Conservation (phyloP, 2,329 filamentous ascomycete species). For the Penicillium sp. region DNA sequence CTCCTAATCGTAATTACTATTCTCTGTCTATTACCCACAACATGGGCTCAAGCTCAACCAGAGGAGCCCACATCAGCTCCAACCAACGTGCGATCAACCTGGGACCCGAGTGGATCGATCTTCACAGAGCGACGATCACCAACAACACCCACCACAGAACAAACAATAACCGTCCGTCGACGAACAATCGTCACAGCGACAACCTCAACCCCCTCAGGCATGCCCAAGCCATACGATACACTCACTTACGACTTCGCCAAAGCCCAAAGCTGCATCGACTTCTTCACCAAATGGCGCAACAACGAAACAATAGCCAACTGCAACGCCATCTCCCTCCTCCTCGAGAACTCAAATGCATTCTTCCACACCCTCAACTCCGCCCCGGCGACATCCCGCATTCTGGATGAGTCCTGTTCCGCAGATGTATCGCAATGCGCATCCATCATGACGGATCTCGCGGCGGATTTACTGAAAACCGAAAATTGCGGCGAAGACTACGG, state of each 20-base stretch:
- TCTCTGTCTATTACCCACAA: constrained; percentile 15
- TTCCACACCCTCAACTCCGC: constrained; percentile 73
- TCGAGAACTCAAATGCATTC: constrained; percentile 79
- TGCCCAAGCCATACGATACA: constrained; percentile 66
- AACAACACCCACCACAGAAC: neutral
- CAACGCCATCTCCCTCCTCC: constrained; percentile 76
- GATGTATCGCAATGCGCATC: constrained; percentile 62
- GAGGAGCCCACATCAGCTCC: constrained; percentile 2
- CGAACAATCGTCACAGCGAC: constrained; percentile 10
- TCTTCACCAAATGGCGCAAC: constrained; percentile 64
- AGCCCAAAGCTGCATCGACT: constrained; percentile 42
- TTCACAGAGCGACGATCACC: constrained; percentile 14
- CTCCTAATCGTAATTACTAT: constrained; percentile 26
- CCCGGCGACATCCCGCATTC: constrained; percentile 67
- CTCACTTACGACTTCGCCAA: constrained; percentile 60
- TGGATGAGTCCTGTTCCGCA: constrained; percentile 73
- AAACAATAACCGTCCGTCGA: neutral
- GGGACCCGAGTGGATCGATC: constrained; percentile 17
- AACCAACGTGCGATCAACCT: constrained; percentile 13
- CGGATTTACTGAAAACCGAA: constrained; percentile 56
- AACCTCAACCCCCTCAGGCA: constrained; percentile 14
- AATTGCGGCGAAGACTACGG: constrained; percentile 71
- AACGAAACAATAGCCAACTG: constrained; percentile 68
- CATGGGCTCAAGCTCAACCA: constrained; percentile 16
- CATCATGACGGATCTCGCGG: constrained; percentile 63